Conservation (phyloP, 768 basidiomycete species). For the Amanita thiersii region DNA sequence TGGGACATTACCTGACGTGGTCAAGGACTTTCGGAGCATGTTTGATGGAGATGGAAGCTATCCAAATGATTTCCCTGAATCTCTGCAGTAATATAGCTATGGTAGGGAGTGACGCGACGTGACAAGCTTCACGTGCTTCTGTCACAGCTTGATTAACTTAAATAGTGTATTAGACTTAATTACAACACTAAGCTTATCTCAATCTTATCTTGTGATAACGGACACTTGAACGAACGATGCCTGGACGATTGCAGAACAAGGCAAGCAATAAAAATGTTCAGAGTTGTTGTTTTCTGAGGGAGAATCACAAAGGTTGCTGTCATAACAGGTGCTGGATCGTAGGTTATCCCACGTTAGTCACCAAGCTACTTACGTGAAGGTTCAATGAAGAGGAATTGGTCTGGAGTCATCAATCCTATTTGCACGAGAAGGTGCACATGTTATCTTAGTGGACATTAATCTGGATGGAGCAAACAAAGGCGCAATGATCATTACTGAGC, state of each 20-base stretch:
- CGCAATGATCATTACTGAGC: constrained; percentile 50
- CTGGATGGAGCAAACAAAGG: constrained; percentile 61
- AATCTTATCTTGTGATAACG: constrained; percentile 9
- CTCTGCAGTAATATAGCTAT: constrained; percentile 17
- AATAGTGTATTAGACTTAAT: background rate
- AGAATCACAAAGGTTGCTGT: constrained; percentile 49
- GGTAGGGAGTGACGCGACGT: constrained; percentile 1
- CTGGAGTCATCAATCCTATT: constrained; percentile 94
- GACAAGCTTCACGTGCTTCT: background rate
- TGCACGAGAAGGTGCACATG: constrained; percentile 88
- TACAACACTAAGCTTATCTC: constrained; percentile 11
- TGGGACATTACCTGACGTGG: constrained; percentile 26
- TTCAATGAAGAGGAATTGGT: constrained; percentile 74
- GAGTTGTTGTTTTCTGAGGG: no score
- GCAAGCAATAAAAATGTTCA: constrained; percentile 22
- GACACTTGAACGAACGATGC: constrained; percentile 42
- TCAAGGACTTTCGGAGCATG: constrained; percentile 37
- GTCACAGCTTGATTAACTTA: no score
- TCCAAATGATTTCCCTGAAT: constrained; percentile 33
- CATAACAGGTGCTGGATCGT: constrained; percentile 88
- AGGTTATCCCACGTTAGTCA: constrained; percentile 23
- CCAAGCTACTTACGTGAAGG: constrained; percentile 7
- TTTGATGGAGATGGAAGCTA: constrained; percentile 31
- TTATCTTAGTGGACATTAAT: constrained; percentile 88
- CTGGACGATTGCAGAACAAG: constrained; percentile 62